Conservation (phyloP, 2,329 filamentous ascomycete genomes). For the Colletotrichum euphorbiae region DNA sequence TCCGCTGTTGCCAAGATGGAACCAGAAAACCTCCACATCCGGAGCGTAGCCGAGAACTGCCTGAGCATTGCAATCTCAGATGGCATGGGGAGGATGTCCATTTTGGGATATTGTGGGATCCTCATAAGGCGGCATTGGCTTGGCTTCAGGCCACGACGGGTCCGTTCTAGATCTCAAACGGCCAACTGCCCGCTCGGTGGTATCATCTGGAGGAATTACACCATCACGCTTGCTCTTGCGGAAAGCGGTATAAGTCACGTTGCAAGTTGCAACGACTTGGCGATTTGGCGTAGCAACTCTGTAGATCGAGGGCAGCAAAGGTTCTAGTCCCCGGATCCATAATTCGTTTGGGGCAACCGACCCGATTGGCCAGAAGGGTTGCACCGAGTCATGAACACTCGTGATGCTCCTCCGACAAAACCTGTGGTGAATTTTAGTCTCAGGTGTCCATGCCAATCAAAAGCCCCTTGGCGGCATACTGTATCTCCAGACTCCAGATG, state of each 20-base stretch:
- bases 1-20: not conserved
- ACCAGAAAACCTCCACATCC: not conserved
- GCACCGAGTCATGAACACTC: constrained; percentile 26
- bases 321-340: not conserved
- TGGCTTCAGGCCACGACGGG: not conserved
- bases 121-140: not conserved
- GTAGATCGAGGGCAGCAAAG: not conserved
- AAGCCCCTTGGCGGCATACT: not conserved
- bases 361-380: constrained; percentile 1
- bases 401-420: constrained; percentile 15
- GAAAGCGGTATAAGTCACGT: not conserved
- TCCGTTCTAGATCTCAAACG: not conserved
- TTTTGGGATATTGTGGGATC: not conserved
- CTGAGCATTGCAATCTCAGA: constrained; percentile 10
- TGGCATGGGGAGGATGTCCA: not conserved
- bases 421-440: constrained; percentile 3
- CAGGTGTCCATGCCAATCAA: constrained; percentile 12
- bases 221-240: not conserved
- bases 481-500: too few relatives aligned
- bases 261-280: not conserved
- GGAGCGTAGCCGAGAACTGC: constrained; percentile 2
- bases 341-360: not conserved
- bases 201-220: not conserved
- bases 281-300: not conserved
- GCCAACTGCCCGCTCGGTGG: not conserved